These are phyloP conservation scores for Hypoxylon sp. DNA, from an alignment of 2,329 filamentous ascomycete genomes.

Conservation along the genomic window DNA sequence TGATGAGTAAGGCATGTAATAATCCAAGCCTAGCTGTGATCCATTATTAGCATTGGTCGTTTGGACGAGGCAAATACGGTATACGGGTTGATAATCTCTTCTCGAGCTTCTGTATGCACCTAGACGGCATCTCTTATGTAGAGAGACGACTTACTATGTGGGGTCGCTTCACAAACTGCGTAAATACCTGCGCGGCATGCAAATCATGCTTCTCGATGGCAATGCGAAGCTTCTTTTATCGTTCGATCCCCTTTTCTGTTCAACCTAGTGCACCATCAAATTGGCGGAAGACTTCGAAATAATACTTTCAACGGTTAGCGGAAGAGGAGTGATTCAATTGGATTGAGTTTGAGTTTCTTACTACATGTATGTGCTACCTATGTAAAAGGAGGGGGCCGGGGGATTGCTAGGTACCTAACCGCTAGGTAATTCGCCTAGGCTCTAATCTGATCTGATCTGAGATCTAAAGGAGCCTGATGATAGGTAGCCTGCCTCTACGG, in stretches of 20 bases:
- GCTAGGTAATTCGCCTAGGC: slow-evolving; percentile 22
- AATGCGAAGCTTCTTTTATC: slow-evolving; percentile 18
- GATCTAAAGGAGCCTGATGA: slow-evolving; percentile 34
- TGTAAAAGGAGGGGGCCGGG: slow-evolving; percentile 15
- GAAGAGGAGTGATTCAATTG: slow-evolving; percentile 36
- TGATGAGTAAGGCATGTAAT: slow-evolving; percentile 13
- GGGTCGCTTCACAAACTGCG: slow-evolving; percentile 16
- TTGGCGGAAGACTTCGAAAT: slow-evolving; percentile 16
- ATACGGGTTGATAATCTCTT: slow-evolving; percentile 13
- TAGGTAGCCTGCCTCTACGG: slow-evolving; percentile 11
- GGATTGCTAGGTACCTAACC: no score
- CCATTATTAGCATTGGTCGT: slow-evolving; percentile 30
- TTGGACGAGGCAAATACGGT: slow-evolving; percentile 19
- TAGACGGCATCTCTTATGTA: slow-evolving; percentile 9
- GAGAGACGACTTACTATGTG: slow-evolving; percentile 12
- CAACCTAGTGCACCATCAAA: slow-evolving; percentile 25
- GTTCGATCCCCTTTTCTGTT: slow-evolving; percentile 2
- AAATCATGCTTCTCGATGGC: background rate
- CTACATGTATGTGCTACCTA: no score
- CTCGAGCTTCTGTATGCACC: background rate
- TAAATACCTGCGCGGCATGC: background rate
- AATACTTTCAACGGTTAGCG: no score
- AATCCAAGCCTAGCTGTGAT: slow-evolving; percentile 19
- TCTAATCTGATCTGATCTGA: slow-evolving; percentile 40
- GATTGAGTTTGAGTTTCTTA: slow-evolving; percentile 17